phyloP scores from a whole-genome alignment of 345 rosid genomes.

The Heritiera littoralis region DNA sequence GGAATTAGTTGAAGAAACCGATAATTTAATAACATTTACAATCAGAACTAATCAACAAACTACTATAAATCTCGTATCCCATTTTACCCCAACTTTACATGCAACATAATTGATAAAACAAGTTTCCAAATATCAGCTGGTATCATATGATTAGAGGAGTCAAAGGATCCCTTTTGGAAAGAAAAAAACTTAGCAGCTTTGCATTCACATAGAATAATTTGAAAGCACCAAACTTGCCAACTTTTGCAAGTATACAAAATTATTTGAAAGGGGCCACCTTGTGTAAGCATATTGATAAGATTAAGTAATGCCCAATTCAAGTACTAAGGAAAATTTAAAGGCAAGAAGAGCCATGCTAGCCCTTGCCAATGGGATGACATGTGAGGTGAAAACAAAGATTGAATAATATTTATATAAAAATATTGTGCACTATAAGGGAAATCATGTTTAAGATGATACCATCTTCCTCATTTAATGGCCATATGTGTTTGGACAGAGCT shows the following conservation, averaged over 20 bases:
- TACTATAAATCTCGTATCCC: too few relatives aligned
- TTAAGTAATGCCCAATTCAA: not conserved
- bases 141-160: not conserved
- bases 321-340: not conserved
- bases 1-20: constrained; percentile 3
- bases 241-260: constrained; percentile 6
- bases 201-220: not conserved
- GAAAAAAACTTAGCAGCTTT: not conserved
- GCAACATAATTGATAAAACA: not conserved
- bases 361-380: not conserved
- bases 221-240: not conserved
- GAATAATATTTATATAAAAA: not conserved
- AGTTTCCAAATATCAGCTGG: not conserved
- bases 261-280: not conserved
- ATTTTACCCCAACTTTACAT: too few relatives aligned
- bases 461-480: constrained; percentile 49
- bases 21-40: not conserved
- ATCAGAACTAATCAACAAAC: too few relatives aligned
- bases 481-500: constrained; percentile 59
- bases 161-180: not conserved
- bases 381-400: not conserved
- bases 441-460: constrained; percentile 40
- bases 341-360: not conserved
- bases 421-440: constrained; percentile 20
- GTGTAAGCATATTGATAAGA: not conserved